A percentile compares a stretch with the other conserved stretches of the same genome.
Conservation (phyloP, 1,284 basidiomycete species). For the Heterobasidion annosum region DNA sequence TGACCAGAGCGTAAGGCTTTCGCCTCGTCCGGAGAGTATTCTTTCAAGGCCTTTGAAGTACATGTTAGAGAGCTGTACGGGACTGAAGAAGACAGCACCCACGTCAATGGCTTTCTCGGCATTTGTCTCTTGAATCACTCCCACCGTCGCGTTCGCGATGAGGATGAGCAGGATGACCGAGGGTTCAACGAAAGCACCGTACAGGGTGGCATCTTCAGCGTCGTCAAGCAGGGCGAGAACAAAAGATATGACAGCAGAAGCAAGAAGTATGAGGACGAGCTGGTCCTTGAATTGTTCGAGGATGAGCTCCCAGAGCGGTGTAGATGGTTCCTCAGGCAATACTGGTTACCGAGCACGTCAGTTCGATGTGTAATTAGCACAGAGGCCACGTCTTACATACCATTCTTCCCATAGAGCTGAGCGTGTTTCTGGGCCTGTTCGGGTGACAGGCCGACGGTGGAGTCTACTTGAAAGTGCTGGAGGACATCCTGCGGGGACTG, state of each 20-base stretch:
- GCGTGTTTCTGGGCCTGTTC: slow-evolving; percentile 65
- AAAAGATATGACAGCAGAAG: slow-evolving; percentile 86
- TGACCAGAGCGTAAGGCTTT: slow-evolving; percentile 77
- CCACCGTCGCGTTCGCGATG: slow-evolving; percentile 89
- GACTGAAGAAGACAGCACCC: slow-evolving; percentile 23
- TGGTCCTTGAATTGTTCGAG: slow-evolving; percentile 98
- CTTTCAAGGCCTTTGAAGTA: slow-evolving; percentile 72
- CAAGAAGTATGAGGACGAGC: slow-evolving; percentile 89
- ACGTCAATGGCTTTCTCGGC: slow-evolving; percentile 95
- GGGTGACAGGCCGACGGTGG: slow-evolving; percentile 42
- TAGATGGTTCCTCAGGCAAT: slow-evolving; percentile 83
- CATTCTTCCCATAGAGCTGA: slow-evolving; percentile 79
- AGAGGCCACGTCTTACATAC: slow-evolving; percentile 25
- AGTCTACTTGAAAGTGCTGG: slow-evolving; percentile 55
- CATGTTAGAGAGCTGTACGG: slow-evolving; percentile 5
- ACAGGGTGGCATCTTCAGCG: slow-evolving; percentile 52
- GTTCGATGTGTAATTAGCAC: not conserved
- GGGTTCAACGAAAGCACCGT: slow-evolving; percentile 87
- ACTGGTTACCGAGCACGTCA: slow-evolving; percentile 34
- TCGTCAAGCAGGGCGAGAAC: slow-evolving; percentile 82
- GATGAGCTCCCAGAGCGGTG: slow-evolving; percentile 89
- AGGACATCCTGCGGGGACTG: slow-evolving; percentile 53
- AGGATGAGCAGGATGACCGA: slow-evolving; percentile 90
- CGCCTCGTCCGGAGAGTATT: slow-evolving; percentile 93
- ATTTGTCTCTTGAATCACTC: slow-evolving; percentile 91